Evolutionary conservation across 1,139 yeast species (phyloP).

Genomic region (Suhomyces panamericanus): DNA sequence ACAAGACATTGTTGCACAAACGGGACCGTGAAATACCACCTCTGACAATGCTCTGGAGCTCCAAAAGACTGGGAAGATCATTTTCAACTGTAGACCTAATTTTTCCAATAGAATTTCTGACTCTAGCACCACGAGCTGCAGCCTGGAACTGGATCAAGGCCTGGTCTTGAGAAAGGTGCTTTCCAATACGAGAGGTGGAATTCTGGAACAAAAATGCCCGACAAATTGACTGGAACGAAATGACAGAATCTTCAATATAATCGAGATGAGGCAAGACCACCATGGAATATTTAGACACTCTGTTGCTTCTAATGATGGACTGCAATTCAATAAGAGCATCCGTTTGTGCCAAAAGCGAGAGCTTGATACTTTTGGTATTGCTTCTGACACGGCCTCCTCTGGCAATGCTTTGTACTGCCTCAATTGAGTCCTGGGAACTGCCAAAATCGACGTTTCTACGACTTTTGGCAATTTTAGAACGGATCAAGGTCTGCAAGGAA

Average conservation of each 20-base stretch:
- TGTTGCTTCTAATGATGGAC: constrained; percentile 29
- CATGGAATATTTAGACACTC: constrained; percentile 24
- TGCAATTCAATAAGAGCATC: constrained; percentile 27
- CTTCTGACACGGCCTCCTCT: constrained; percentile 30
- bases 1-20: constrained; percentile 45
- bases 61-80: constrained; percentile 21
- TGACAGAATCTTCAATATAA: constrained; percentile 25
- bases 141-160: constrained; percentile 34
- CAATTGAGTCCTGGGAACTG: constrained; percentile 11
- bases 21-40: constrained; percentile 52
- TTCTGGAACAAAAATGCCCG: constrained; percentile 18
- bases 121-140: constrained; percentile 31
- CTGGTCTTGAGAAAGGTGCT: constrained; percentile 14
- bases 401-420: constrained; percentile 27
- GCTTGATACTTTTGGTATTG: constrained; percentile 6
- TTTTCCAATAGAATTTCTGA: constrained; percentile 24
- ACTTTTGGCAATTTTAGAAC: constrained; percentile 26
- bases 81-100: constrained; percentile 20
- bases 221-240: constrained; percentile 36
- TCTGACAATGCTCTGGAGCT: constrained; percentile 54
- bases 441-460: constrained; percentile 17
- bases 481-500: constrained; percentile 38
- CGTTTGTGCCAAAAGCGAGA: constrained; percentile 13
- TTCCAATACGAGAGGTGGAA: constrained; percentile 16
- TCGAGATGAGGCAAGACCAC: constrained; percentile 26